Conservation (phyloP, 345 rosid species). For the Boechera retrofracta region DNA sequence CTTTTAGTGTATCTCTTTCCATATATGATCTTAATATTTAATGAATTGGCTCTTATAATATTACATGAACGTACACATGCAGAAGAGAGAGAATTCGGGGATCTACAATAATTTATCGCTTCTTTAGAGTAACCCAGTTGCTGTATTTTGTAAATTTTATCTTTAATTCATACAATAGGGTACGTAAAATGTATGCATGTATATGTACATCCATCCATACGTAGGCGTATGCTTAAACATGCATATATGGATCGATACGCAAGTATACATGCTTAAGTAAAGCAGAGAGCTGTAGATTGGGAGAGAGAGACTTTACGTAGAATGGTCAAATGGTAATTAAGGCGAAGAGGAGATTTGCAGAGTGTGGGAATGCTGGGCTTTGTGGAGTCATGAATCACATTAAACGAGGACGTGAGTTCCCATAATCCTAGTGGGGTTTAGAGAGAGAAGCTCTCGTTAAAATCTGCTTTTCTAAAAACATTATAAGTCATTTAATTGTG, state of each 20-base stretch:
- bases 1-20: constrained; percentile 42
- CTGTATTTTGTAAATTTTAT: constrained; percentile 5
- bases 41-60: constrained; percentile 51
- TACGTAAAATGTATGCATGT: constrained; percentile 33
- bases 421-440: constrained; percentile 65
- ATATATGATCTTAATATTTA: constrained; percentile 50
- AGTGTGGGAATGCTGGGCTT: constrained; percentile 99
- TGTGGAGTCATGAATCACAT: constrained; percentile 81
- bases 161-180: constrained; percentile 21
- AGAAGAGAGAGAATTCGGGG: constrained; percentile 82
- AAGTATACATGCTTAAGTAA: constrained; percentile 27
- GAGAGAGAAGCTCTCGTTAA: constrained; percentile 42
- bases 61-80: constrained; percentile 70
- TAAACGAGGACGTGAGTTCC: constrained; percentile 97
- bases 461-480: constrained; percentile 2
- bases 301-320: constrained; percentile 53
- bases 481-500: constrained; percentile 3
- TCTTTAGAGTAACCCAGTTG: constrained; percentile 10
- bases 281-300: constrained; percentile 11
- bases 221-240: constrained; percentile 16
- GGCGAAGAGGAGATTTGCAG: constrained; percentile 63
- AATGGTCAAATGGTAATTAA: constrained; percentile 53
- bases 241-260: constrained; percentile 28
- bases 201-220: constrained; percentile 1
- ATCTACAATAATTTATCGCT: constrained; percentile 54